A percentile compares a stretch with the other conserved stretches of the same genome.
These are phyloP conservation scores for Fusarium poae DNA, from an alignment of 2,329 filamentous ascomycete species.

Conservation along the genomic window DNA sequence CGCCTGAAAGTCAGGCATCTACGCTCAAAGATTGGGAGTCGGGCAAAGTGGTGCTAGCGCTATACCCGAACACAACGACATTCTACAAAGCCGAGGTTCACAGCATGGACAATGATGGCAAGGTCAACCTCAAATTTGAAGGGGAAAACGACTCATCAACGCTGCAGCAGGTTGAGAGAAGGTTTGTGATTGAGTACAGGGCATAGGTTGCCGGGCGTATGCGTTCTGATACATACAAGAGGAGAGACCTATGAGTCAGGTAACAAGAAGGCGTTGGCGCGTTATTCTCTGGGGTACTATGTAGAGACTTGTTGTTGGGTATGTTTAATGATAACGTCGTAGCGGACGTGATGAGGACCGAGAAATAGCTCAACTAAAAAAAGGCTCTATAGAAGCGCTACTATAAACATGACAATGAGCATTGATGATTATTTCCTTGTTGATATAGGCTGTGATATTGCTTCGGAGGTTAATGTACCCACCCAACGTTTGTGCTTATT, in stretches of 20 bases:
- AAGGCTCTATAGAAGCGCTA: neutral
- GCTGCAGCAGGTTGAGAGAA: conserved; percentile 79
- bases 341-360: neutral
- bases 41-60: conserved; percentile 79
- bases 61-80: conserved; percentile 86
- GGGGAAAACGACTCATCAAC: conserved; percentile 81
- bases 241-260: too few species aligned
- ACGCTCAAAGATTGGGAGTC: conserved; percentile 71
- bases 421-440: conserved; percentile 25
- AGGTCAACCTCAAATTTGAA: conserved; percentile 79
- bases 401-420: conserved; percentile 12
- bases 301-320: conserved; percentile 6
- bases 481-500: conserved; percentile 2
- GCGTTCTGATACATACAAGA: neutral
- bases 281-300: conserved; percentile 16
- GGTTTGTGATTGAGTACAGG: conserved; percentile 82
- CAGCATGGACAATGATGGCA: conserved; percentile 69
- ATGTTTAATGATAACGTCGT: conserved; percentile 25
- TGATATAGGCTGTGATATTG: conserved; percentile 14
- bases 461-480: conserved; percentile 23
- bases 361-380: neutral
- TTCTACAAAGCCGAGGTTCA: conserved; percentile 89
- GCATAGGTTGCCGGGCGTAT: conserved; percentile 35
- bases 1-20: conserved; percentile 63
- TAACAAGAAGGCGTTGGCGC: neutral